Conservation (phyloP, 2,329 filamentous ascomycete species). For the Colletotrichum chlorophyti region DNA sequence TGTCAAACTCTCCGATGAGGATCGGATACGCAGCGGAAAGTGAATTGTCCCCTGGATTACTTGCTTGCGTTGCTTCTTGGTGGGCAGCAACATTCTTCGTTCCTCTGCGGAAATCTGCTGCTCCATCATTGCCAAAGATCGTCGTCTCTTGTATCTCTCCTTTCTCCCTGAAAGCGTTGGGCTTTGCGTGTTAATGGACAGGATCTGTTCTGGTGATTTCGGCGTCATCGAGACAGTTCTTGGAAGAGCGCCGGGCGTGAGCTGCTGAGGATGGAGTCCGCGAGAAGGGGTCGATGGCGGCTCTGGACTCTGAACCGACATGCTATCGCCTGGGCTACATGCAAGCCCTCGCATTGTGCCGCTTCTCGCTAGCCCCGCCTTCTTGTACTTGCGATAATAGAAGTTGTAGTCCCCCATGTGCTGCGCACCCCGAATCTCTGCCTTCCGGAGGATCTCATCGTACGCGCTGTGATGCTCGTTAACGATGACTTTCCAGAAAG, state of each 20-base stretch:
- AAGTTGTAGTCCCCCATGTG: conserved; percentile 18
- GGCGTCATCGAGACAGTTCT: no score
- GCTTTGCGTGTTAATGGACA: background rate
- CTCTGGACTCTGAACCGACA: no score
- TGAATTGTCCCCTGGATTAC: background rate
- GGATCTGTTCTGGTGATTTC: background rate
- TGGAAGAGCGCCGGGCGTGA: no score
- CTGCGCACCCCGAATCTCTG: conserved; percentile 13
- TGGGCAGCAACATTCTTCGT: background rate
- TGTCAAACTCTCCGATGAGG: background rate
- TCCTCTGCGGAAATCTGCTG: background rate
- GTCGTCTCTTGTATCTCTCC: background rate
- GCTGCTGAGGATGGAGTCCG: background rate
- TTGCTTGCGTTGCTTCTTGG: background rate
- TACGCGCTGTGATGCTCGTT: conserved; percentile 8
- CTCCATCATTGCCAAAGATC: background rate
- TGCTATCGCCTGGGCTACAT: no score
- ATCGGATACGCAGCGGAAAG: background rate
- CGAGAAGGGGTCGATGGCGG: background rate
- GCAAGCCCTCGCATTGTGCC: no score
- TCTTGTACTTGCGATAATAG: background rate
- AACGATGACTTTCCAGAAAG: conserved; percentile 1
- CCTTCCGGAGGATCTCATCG: conserved; percentile 7
- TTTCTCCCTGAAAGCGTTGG: background rate
- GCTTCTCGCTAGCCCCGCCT: background rate